These are phyloP conservation scores for Auriscalpium microsporum DNA, from an alignment of 768 basidiomycete genomes.

Conservation along the genomic window DNA sequence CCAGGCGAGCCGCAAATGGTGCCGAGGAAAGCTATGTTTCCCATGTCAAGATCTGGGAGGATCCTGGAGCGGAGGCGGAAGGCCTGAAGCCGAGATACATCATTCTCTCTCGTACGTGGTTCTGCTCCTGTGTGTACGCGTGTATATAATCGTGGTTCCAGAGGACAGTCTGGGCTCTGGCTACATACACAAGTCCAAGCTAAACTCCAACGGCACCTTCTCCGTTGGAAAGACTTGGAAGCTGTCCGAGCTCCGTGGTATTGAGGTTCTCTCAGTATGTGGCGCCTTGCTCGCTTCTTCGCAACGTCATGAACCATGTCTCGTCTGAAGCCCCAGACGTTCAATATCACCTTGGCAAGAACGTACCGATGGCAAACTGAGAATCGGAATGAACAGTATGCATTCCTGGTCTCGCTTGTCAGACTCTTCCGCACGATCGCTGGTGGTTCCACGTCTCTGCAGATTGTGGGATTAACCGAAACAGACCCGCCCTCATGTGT, in stretches of 20 bases:
- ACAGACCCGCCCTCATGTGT: conserved; percentile 28
- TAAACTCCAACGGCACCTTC: conserved; percentile 89
- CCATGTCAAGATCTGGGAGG: conserved; percentile 93
- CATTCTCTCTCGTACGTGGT: conserved; percentile 76
- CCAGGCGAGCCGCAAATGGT: conserved; percentile 55
- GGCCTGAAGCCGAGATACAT: conserved; percentile 85
- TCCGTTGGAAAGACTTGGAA: conserved; percentile 98
- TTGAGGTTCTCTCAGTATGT: conserved; percentile 51
- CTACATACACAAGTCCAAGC: conserved; percentile 92
- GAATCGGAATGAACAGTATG: conserved; percentile 55
- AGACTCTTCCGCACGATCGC: conserved; percentile 41
- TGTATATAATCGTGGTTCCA: conserved; percentile 20
- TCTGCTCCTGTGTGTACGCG: conserved; percentile 1
- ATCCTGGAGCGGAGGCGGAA: conserved; percentile 56
- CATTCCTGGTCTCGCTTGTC: conserved; percentile 62
- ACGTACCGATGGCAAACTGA: conserved; percentile 91
- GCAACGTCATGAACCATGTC: conserved; percentile 9
- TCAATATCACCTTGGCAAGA: conserved; percentile 82
- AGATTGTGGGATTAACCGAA: conserved; percentile 51
- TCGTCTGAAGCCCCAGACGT: conserved; percentile 42
- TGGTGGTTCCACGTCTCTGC: conserved; percentile 36
- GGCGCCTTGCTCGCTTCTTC: neutral
- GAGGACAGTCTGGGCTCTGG: conserved; percentile 56
- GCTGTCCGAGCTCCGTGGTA: conserved; percentile 66
- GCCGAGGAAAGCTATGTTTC: conserved; percentile 76